Percentiles rank a stretch among this genome's conserved stretches.
Conservation (phyloP, 352 stramenopile genomes). For the Pythium sp. region DNA sequence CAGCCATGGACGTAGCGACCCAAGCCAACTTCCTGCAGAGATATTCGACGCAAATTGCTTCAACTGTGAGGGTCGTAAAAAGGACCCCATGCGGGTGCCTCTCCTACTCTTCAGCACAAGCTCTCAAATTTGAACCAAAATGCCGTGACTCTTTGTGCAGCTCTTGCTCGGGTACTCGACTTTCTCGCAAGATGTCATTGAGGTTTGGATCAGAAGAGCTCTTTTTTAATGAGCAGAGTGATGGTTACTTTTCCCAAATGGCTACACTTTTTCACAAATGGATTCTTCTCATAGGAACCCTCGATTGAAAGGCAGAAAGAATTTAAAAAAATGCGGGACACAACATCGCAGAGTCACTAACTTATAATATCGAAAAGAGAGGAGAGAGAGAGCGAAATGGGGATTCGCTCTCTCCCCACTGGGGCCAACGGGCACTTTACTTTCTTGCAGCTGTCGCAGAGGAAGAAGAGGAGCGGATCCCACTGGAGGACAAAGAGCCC, state of each 20-base stretch:
- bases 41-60: too few species aligned
- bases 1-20: too few species aligned
- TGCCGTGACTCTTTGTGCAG: too few species aligned
- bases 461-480: background rate
- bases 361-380: slow-evolving; percentile 1
- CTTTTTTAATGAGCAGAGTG: slow-evolving; percentile 11
- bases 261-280: slow-evolving; percentile 4
- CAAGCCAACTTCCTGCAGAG: too few species aligned
- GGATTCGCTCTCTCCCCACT: background rate
- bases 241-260: slow-evolving; percentile 6
- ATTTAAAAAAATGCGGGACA: background rate
- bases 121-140: too few species aligned
- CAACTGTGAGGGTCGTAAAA: too few species aligned
- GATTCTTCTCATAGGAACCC: background rate
- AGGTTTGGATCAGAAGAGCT: too few species aligned
- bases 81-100: too few species aligned
- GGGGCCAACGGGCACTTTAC: background rate
- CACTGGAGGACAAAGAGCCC: slow-evolving; percentile 4
- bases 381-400: background rate
- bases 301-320: background rate
- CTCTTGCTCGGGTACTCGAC: too few species aligned
- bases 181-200: too few species aligned
- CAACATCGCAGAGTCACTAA: background rate
- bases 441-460: background rate
- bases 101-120: too few species aligned